Conservation (phyloP, 2,329 filamentous ascomycete genomes). For the Apiospora rasikravindrae region DNA sequence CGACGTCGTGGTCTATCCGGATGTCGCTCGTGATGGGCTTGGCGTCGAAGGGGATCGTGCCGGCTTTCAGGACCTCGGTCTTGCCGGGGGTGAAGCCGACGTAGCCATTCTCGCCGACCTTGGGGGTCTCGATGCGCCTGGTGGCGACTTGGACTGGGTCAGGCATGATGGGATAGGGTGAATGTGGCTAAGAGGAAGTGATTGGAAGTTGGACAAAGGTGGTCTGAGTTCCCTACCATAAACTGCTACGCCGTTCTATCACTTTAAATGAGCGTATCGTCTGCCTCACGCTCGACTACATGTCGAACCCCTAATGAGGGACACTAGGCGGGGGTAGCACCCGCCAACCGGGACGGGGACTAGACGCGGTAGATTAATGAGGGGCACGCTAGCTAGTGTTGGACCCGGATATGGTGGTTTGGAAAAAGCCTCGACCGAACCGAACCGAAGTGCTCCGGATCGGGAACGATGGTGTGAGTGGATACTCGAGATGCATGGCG, state of each 20-base stretch:
- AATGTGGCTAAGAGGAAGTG: neutral
- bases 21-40: conserved; percentile 44
- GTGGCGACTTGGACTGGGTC: conserved; percentile 28
- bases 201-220: neutral
- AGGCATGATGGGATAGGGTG: conserved; percentile 23
- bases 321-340: neutral
- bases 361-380: neutral
- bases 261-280: neutral
- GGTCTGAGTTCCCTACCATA: neutral
- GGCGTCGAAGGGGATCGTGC: conserved; percentile 43
- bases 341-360: neutral
- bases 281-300: neutral
- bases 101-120: conserved; percentile 47
- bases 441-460: neutral
- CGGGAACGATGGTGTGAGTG: neutral
- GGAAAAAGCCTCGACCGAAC: neutral
- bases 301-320: neutral
- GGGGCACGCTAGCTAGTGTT: neutral
- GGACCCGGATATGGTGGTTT: neutral
- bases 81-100: conserved; percentile 42
- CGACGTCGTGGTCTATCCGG: conserved; percentile 50
- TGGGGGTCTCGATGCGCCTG: conserved; percentile 34
- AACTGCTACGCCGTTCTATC: neutral
- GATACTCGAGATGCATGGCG: neutral
- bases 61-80: conserved; percentile 43